These are phyloP conservation scores for Lepidium campestre DNA, from an alignment of 441 rosid species.

Conservation along the genomic window DNA sequence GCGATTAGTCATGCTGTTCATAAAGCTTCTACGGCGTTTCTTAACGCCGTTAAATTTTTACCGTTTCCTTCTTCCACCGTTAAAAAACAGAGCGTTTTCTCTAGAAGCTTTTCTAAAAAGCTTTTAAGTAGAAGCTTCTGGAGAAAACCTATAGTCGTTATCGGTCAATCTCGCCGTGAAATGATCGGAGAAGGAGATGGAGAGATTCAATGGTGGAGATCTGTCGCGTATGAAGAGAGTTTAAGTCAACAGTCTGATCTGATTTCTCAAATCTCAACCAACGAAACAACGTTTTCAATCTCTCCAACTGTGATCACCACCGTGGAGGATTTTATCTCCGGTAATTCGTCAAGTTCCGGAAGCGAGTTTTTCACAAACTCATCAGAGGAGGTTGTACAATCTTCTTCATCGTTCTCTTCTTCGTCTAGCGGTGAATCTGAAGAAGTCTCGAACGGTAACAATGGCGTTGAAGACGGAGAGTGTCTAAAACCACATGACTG, in stretches of 20 bases:
- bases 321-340: background rate
- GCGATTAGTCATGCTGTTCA: slow-evolving; percentile 41
- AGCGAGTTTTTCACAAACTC: slow-evolving; percentile 37
- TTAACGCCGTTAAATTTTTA: slow-evolving; percentile 53
- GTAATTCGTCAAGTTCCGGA: slow-evolving; percentile 26
- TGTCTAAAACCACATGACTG: slow-evolving; percentile 36
- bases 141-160: background rate
- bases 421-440: slow-evolving; percentile 19
- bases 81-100: slow-evolving; percentile 28
- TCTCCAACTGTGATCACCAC: background rate
- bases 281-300: slow-evolving; percentile 2
- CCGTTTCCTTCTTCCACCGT: slow-evolving; percentile 35
- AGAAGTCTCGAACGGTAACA: slow-evolving; percentile 14
- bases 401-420: slow-evolving; percentile 17
- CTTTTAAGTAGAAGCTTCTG: slow-evolving; percentile 27
- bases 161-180: slow-evolving; percentile 11
- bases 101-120: slow-evolving; percentile 38
- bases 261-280: background rate
- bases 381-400: slow-evolving; percentile 16
- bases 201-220: slow-evolving; percentile 38
- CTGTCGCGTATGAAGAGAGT: slow-evolving; percentile 31
- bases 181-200: background rate
- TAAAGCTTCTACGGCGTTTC: slow-evolving; percentile 53
- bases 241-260: slow-evolving; percentile 34
- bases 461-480: slow-evolving; percentile 20